Conservation (phyloP, 139 green algal species). For the Coccomyxa sp. region DNA sequence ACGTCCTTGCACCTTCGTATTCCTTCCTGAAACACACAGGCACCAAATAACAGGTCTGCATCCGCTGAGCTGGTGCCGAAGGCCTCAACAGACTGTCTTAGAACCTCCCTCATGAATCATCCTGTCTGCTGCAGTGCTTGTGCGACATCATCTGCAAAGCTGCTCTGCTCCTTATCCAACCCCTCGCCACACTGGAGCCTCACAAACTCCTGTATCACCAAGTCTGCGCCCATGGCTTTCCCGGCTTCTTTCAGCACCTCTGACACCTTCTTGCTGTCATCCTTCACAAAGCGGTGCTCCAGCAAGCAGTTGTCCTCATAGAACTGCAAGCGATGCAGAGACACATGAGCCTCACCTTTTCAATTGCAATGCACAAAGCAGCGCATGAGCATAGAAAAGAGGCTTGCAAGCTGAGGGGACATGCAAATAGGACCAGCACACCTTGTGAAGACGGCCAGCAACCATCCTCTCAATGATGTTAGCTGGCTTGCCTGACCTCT, state of each 20-base stretch:
- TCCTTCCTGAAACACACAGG: no score
- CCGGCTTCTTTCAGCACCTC: constrained; percentile 7
- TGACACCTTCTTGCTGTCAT: constrained; percentile 19
- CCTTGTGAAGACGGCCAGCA: constrained; percentile 72
- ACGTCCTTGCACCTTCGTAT: no score
- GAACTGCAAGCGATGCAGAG: constrained; percentile 9
- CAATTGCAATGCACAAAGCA: background rate
- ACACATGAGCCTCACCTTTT: background rate
- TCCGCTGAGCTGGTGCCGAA: no score
- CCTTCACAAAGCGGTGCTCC: constrained; percentile 79
- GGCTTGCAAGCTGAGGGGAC: background rate
- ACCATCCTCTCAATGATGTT: constrained; percentile 82
- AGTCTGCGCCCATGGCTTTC: constrained; percentile 18
- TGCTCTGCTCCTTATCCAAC: constrained; percentile 36
- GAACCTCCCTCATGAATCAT: no score
- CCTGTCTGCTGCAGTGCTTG: constrained; percentile 28
- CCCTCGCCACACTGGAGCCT: constrained; percentile 59
- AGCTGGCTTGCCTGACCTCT: constrained; percentile 55
- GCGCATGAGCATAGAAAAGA: background rate
- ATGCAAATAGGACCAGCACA: constrained; percentile 8
- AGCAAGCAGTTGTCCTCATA: constrained; percentile 64
- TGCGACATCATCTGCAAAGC: constrained; percentile 68
- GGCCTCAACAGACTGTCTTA: no score
- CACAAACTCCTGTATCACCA: constrained; percentile 22
- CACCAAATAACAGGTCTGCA: no score